These are phyloP conservation scores for Phialophora chinensis DNA, from an alignment of 2,329 filamentous ascomycete genomes.

Conservation along the genomic window DNA sequence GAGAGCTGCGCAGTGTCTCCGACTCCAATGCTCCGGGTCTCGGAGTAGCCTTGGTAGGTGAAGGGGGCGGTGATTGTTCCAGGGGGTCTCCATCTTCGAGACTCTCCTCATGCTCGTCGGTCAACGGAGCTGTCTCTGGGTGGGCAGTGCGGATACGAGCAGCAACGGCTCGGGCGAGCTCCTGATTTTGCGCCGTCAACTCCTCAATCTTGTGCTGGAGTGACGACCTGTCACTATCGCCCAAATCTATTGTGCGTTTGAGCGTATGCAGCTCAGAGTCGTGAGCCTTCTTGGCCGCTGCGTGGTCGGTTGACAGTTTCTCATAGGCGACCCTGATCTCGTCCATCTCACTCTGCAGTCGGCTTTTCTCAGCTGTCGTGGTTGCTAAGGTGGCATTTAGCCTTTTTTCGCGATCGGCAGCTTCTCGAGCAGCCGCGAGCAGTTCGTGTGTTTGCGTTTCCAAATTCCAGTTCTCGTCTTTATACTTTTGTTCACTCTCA, in stretches of 20 bases:
- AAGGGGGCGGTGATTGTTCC: constrained; percentile 87
- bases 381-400: constrained; percentile 74
- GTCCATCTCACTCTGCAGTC: constrained; percentile 83
- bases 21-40: constrained; percentile 88
- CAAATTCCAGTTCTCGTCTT: constrained; percentile 98
- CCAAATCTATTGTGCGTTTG: constrained; percentile 77
- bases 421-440: constrained; percentile 73
- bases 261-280: constrained; percentile 86
- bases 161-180: constrained; percentile 83
- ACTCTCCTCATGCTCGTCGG: constrained; percentile 61
- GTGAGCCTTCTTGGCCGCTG: constrained; percentile 76
- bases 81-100: constrained; percentile 75
- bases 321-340: constrained; percentile 82
- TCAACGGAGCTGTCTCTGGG: constrained; percentile 53
- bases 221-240: constrained; percentile 76
- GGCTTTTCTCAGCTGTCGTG: constrained; percentile 74
- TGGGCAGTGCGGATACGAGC: constrained; percentile 73
- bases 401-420: constrained; percentile 81
- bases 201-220: constrained; percentile 89
- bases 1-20: constrained; percentile 91
- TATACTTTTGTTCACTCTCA: constrained; percentile 94
- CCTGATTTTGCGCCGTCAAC: constrained; percentile 84
- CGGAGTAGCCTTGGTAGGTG: constrained; percentile 88
- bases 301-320: constrained; percentile 81
- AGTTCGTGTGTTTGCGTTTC: constrained; percentile 91